Evolutionary conservation across 495 filamentous ascomycete species (phyloP), one percentile per base, ranked within the genome.

Genomic region (Hapsidospora chrysogenum): DNA sequence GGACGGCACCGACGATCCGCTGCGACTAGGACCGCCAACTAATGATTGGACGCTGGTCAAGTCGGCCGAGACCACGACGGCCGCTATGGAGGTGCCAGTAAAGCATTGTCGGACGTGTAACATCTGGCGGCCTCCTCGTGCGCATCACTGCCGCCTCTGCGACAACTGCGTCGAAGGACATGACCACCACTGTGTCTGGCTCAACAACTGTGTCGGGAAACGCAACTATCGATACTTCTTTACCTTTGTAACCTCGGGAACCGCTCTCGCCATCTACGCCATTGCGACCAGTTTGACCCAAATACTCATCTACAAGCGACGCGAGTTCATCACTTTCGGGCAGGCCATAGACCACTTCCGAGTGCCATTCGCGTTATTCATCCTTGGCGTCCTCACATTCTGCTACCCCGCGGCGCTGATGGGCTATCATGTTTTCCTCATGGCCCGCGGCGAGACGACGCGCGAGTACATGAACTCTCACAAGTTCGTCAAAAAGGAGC

Each of bases 161-260:
- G 86, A 97, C 56, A 92, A 87, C 50, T 97, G 89, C 51, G 72
- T 97, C 30, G 89, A 97, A 52, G 95, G 87, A 0, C 85, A 95
- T 44, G 89, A 97, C 49, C 89, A 97, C 47, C 89, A 97, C 60
- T 97, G 89, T 47, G 85, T 96, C 15, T 97, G 92, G 92, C 73
- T 97, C 33, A 97, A 97, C 58, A 97, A 96, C 53, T 97, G 89
- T 54, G 79, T 97, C 29, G 89, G 89, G 4, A 80, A 92, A 22
- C 82, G 89, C 36, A 97, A 97, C 54, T 97, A 97, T 54, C 85
- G 92, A 33, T 97, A 89, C 47, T 97, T 97, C 55, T 92, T 95
- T 47, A 69, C 78, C 14, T 97, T 95, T 56, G 70, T 96, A 42
- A 70, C 65, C 44, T 68, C 72, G 14, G 74, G 66, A 9, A 84